A percentile compares a stretch with the other conserved stretches of the same genome.
phyloP scores from a whole-genome alignment of 1,284 basidiomycete genomes.

The Phaffia rhodozyma region DNA sequence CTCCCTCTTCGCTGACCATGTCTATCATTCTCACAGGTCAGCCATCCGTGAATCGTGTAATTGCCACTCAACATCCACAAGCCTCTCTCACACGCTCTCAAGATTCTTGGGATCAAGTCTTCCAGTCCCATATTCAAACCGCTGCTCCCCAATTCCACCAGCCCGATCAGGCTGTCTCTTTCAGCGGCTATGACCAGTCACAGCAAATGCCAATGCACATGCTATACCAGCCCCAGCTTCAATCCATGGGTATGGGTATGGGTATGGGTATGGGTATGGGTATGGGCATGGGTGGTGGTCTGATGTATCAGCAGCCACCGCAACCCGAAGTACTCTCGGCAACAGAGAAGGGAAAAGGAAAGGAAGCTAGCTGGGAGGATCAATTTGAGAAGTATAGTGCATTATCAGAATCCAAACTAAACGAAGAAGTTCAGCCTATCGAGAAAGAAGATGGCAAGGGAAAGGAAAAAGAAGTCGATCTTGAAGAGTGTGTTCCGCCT shows the following conservation, averaged over 20 bases:
- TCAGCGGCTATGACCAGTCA: neutral
- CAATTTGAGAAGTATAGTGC: conserved; percentile 8
- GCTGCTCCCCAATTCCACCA: too few species aligned
- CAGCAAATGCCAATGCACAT: neutral
- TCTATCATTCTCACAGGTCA: too few species aligned
- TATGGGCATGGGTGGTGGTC: neutral
- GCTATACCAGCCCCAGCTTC: conserved; percentile 7
- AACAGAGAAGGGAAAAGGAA: conserved; percentile 11
- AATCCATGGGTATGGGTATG: conserved; percentile 15
- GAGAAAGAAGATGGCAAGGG: conserved; percentile 40
- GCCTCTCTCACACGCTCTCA: too few species aligned
- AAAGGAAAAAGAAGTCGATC: conserved; percentile 30
- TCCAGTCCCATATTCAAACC: too few species aligned
- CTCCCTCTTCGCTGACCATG: too few species aligned
- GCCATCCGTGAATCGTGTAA: too few species aligned
- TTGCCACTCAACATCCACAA: too few species aligned
- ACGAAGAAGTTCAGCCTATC: conserved; percentile 65
- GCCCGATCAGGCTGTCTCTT: neutral
- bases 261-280: conserved; percentile 8
- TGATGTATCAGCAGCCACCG: neutral
- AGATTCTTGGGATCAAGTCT: too few species aligned
- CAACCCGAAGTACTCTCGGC: neutral
- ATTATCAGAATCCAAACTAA: conserved; percentile 44
- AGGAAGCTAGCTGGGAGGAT: conserved; percentile 8
- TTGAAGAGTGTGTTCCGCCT: conserved; percentile 28